These are phyloP conservation scores for Lasiodiplodia gonubiensis DNA, from an alignment of 2,329 filamentous ascomycete species.

Conservation along the genomic window DNA sequence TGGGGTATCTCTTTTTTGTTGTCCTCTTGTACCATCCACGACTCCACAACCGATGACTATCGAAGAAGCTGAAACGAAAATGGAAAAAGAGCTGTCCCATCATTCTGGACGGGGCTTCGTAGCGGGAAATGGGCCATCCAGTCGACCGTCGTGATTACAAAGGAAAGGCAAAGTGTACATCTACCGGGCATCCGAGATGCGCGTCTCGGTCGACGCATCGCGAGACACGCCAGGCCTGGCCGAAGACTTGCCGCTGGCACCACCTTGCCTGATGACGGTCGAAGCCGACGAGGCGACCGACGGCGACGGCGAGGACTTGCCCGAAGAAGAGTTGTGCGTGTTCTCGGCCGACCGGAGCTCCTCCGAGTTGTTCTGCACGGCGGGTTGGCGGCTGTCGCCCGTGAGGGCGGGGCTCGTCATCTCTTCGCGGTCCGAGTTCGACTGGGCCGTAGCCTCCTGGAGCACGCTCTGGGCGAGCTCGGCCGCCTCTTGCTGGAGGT, in stretches of 20 bases:
- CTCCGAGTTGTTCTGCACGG: not conserved
- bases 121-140: too few species aligned
- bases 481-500: constrained; percentile 54
- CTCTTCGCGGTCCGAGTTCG: not conserved
- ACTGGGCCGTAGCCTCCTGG: constrained; percentile 3
- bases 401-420: not conserved
- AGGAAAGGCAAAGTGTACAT: too few species aligned
- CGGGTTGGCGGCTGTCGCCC: not conserved
- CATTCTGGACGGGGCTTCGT: too few species aligned
- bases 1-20: not conserved
- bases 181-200: too few species aligned
- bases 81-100: not conserved
- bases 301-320: not conserved
- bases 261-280: not conserved
- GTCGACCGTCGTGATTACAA: too few species aligned
- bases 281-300: not conserved
- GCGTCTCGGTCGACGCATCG: not conserved
- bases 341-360: not conserved
- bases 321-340: not conserved
- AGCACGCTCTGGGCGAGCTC: constrained; percentile 46
- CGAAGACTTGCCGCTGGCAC: not conserved
- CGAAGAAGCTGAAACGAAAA: not conserved
- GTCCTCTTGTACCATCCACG: not conserved
- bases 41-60: not conserved
- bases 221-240: not conserved